Conservation (phyloP, 2,329 filamentous ascomycete genomes). For the Hypomyces rosellus region DNA sequence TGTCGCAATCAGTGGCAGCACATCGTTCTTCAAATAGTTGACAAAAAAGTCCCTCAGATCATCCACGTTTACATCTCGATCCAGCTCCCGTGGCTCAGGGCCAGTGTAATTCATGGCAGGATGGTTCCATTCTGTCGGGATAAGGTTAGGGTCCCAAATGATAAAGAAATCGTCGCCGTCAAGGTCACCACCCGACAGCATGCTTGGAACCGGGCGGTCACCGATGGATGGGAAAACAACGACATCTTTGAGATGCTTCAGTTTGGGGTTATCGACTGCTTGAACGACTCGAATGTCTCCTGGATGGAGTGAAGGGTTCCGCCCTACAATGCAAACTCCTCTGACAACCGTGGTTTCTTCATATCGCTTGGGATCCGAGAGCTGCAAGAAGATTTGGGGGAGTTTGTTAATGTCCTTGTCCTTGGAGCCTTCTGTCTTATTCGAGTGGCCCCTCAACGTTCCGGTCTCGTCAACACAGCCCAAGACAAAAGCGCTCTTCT, state of each 20-base stretch:
- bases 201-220: slow-evolving; percentile 78
- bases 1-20: slow-evolving; percentile 70
- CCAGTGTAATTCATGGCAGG: slow-evolving; percentile 71
- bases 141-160: slow-evolving; percentile 75
- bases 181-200: slow-evolving; percentile 93
- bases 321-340: slow-evolving; percentile 75
- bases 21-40: slow-evolving; percentile 86
- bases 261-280: slow-evolving; percentile 67
- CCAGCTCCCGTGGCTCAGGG: slow-evolving; percentile 47
- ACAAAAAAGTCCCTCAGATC: slow-evolving; percentile 85
- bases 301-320: slow-evolving; percentile 90
- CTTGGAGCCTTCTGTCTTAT: slow-evolving; percentile 33
- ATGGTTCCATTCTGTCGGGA: slow-evolving; percentile 64
- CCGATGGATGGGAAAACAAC: slow-evolving; percentile 82
- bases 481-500: slow-evolving; percentile 78
- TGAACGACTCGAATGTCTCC: slow-evolving; percentile 85
- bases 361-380: slow-evolving; percentile 53
- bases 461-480: slow-evolving; percentile 83
- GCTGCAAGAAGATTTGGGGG: slow-evolving; percentile 85
- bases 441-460: slow-evolving; percentile 64
- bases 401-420: slow-evolving; percentile 46
- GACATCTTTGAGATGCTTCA: slow-evolving; percentile 75
- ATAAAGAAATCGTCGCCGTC: slow-evolving; percentile 96
- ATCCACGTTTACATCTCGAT: slow-evolving; percentile 58
- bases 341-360: slow-evolving; percentile 58